Conservation (phyloP, 192 early-diverging fungal genomes). For the Coemansia sp. region DNA sequence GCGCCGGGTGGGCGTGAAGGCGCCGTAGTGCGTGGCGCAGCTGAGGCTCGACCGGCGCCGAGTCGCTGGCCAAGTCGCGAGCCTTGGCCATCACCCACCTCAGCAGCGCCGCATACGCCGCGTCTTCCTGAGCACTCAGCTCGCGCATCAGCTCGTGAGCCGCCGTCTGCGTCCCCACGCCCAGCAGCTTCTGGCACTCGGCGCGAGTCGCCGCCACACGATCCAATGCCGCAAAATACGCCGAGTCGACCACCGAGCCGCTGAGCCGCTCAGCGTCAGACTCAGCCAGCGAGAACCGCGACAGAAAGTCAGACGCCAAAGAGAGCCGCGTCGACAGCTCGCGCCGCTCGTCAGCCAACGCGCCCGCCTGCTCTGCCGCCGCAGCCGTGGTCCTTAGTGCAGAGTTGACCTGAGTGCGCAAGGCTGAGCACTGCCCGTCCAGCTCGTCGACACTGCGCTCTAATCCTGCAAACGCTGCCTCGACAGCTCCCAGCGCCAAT, state of each 20-base stretch:
- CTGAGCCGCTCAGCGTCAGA: conserved; percentile 3
- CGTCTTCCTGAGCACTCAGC: conserved; percentile 29
- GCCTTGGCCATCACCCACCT: conserved; percentile 36
- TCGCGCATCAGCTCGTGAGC: conserved; percentile 23
- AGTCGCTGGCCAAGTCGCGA: conserved; percentile 21
- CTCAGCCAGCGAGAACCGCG: conserved; percentile 16
- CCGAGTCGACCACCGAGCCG: background rate
- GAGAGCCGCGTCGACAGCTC: conserved; percentile 13
- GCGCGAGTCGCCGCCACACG: conserved; percentile 4
- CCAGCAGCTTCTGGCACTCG: conserved; percentile 36
- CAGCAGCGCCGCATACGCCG: conserved; percentile 21
- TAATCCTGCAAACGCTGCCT: conserved; percentile 34
- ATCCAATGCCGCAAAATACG: conserved; percentile 29
- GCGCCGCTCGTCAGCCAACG: conserved; percentile 35
- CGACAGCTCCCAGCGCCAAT: conserved; percentile 23
- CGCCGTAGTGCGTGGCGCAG: conserved; percentile 29
- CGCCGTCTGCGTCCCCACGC: conserved; percentile 17
- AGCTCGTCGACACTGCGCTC: conserved; percentile 26
- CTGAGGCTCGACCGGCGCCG: conserved; percentile 13
- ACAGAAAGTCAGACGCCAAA: conserved; percentile 19
- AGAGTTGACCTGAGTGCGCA: conserved; percentile 24
- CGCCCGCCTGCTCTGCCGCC: conserved; percentile 21
- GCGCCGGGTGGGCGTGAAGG: conserved; percentile 20
- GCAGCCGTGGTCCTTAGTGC: conserved; percentile 26
- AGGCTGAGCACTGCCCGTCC: conserved; percentile 19